Evolutionary conservation across 371 early-diverging fungal genomes (phyloP), one percentile per base, ranked within the genome.

Genomic region (Dichotomocladium elegans): DNA sequence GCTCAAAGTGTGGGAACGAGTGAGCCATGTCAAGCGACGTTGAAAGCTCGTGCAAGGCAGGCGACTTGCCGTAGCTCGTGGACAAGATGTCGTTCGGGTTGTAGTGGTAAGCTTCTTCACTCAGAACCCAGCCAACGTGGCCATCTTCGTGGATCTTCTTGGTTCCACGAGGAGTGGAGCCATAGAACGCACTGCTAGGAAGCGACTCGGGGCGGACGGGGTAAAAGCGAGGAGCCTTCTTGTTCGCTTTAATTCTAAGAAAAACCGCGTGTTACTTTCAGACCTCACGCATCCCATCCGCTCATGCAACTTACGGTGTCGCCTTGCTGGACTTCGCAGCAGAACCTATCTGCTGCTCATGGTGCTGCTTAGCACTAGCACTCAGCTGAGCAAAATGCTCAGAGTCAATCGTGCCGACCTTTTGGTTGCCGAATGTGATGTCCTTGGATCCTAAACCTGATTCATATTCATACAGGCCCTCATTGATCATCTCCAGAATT

Each of bases 401-500:
- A 58, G 78, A 74, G 17, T 79, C 79, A 31, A 89, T 75, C 17
- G 85, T 84, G 37, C 80, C 83, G 17, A 91, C 81, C 72, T 89
- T 90, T 21, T 46, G 25, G 17, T 46, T 25, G 19, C 17, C 33
- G 19, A 31, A 25, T 15, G n/a, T 42, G 61, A 65, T 74, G 9
- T 67, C 68, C 41, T 45, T 48, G 15, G 44, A 42, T 34, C 79
- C 82, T 42, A 92, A 72, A 40, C 90, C 90, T 30, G 73, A 64
- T 58, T 96, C 94, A 57, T 95, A 96, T 57, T 90, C 82, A 65
- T 89, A 89, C 27, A 96, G 77, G 4, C 95, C 97, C 64, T 96
- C 96, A 64, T 90, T 96, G 72, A 96, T 96, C 72, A 94, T 92
- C 26, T 95, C 92, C 28, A 84, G 79, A 48, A 95, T 81, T 28